Evolutionary conservation across 2,329 filamentous ascomycete genomes (phyloP).

Genomic region (Dendrostoma leiphaemia): DNA sequence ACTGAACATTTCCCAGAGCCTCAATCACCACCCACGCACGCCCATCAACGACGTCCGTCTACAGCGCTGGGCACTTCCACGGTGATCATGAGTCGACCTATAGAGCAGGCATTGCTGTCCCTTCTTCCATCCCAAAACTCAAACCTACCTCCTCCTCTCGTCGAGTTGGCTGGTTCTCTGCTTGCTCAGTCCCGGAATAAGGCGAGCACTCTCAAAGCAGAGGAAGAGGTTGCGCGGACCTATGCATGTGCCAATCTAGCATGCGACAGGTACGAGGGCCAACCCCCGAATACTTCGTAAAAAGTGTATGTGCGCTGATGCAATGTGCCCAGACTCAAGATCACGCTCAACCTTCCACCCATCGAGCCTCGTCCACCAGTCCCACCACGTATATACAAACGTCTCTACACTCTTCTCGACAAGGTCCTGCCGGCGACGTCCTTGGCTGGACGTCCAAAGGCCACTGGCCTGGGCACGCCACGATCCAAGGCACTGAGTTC

Average conservation of each 20-base stretch:
- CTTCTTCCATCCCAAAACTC: slow-evolving; percentile 71
- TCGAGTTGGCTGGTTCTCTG: slow-evolving; percentile 69
- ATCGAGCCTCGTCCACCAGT: slow-evolving; percentile 76
- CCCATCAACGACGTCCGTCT: not conserved
- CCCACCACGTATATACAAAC: slow-evolving; percentile 77
- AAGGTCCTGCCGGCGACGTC: slow-evolving; percentile 57
- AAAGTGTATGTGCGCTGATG: not conserved
- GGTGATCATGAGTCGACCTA: slow-evolving; percentile 64
- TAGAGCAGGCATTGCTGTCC: slow-evolving; percentile 71
- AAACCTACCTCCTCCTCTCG: slow-evolving; percentile 64
- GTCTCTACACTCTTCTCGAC: slow-evolving; percentile 78
- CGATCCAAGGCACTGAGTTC: slow-evolving; percentile 31
- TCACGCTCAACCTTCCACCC: slow-evolving; percentile 70
- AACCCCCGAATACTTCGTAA: not conserved
- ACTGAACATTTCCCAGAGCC: no score
- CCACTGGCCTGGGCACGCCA: slow-evolving; percentile 30
- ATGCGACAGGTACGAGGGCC: slow-evolving; percentile 66
- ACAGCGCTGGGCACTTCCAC: not conserved
- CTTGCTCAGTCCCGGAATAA: slow-evolving; percentile 78
- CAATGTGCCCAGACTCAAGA: slow-evolving; percentile 61
- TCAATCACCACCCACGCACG: not conserved
- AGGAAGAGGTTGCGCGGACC: slow-evolving; percentile 82
- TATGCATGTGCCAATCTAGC: slow-evolving; percentile 88
- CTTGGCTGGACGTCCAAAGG: slow-evolving; percentile 27
- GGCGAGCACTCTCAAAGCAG: slow-evolving; percentile 74